phyloP scores from a whole-genome alignment of 2,329 filamentous ascomycete genomes.

The Sarocladiaceae sp. region DNA sequence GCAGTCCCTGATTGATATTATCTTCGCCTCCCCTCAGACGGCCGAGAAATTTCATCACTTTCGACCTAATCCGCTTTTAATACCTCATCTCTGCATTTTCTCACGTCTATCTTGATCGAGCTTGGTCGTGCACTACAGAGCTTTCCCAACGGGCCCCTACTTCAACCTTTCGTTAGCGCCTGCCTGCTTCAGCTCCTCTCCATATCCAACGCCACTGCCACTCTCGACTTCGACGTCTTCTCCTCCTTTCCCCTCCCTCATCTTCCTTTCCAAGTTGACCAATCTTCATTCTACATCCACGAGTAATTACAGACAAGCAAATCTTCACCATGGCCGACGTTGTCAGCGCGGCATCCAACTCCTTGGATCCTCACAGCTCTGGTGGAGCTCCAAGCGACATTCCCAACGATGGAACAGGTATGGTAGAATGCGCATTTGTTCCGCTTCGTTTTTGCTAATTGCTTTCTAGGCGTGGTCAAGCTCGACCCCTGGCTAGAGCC shows the following conservation, averaged over 20 bases:
- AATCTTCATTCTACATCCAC: background rate
- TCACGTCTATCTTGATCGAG: background rate
- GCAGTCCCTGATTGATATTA: background rate
- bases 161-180: constrained; percentile 6
- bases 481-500: constrained; percentile 88
- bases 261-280: background rate
- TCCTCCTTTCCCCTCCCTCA: background rate
- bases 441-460: constrained; percentile 10
- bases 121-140: background rate
- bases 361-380: constrained; percentile 31
- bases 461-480: constrained; percentile 67
- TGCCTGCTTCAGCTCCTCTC: constrained; percentile 3
- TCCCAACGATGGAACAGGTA: constrained; percentile 70
- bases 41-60: constrained; percentile 5
- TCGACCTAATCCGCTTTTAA: constrained; percentile 1
- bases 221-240: background rate
- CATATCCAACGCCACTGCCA: background rate
- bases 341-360: constrained; percentile 33
- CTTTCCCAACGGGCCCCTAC: background rate
- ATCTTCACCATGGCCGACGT: constrained; percentile 5
- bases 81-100: constrained; percentile 3
- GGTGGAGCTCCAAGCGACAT: constrained; percentile 43
- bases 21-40: background rate
- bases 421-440: constrained; percentile 18
- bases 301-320: background rate